These are phyloP conservation scores for Saururus chinensis DNA, from an alignment of 164 flowering plant genomes.

Conservation along the genomic window DNA sequence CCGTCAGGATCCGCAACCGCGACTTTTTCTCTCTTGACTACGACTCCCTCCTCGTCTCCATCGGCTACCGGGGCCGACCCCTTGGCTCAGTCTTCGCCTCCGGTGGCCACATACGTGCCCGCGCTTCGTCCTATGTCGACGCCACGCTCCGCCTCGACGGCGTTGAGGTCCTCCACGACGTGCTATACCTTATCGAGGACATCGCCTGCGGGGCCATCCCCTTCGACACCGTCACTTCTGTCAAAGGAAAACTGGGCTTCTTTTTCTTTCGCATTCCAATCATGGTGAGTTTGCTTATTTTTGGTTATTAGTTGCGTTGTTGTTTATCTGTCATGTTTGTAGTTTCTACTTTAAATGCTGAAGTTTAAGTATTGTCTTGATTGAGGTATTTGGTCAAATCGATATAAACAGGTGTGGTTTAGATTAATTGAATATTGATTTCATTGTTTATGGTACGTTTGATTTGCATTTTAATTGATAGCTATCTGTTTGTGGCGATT, in stretches of 20 bases:
- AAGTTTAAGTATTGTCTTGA: background rate
- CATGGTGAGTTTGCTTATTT: conserved; percentile 28
- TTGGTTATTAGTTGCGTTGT: background rate
- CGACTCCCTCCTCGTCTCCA: conserved; percentile 29
- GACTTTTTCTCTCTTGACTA: conserved; percentile 59
- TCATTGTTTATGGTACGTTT: too few relatives aligned
- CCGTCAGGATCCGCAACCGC: conserved; percentile 40
- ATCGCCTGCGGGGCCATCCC: conserved; percentile 62
- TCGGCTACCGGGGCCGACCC: conserved; percentile 54
- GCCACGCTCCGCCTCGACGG: conserved; percentile 58
- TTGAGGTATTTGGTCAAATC: background rate
- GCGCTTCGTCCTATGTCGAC: conserved; percentile 45
- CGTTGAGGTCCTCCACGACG: conserved; percentile 51
- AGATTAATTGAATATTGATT: too few relatives aligned
- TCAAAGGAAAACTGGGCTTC: conserved; percentile 49
- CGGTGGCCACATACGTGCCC: conserved; percentile 39
- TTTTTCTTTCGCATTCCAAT: conserved; percentile 54
- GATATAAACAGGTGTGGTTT: background rate
- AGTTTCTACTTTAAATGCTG: background rate
- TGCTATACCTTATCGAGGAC: conserved; percentile 58
- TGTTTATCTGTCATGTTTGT: background rate
- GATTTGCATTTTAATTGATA: too few relatives aligned
- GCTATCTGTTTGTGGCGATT: too few relatives aligned
- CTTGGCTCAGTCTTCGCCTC: conserved; percentile 53
- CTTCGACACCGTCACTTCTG: conserved; percentile 48